Conservation (phyloP, 2,329 filamentous ascomycete genomes). For the Plenodomus biglobosus region DNA sequence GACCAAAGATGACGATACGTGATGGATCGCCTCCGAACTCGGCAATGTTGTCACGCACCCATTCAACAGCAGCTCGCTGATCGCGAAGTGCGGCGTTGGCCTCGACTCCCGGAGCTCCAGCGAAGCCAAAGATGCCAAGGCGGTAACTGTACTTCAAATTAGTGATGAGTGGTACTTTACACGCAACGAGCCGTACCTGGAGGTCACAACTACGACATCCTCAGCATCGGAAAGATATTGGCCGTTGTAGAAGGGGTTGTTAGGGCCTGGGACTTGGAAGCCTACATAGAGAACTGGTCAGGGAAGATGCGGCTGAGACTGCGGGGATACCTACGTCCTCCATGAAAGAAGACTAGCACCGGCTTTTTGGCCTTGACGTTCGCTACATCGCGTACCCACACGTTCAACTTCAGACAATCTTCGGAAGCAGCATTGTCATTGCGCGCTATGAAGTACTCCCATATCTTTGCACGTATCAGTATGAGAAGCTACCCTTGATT, state of each 20-base stretch:
- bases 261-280: slow-evolving; percentile 27
- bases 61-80: slow-evolving; percentile 38
- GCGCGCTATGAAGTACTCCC: slow-evolving; percentile 32
- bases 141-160: slow-evolving; percentile 30
- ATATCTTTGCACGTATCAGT: slow-evolving; percentile 4
- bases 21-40: slow-evolving; percentile 46
- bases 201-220: slow-evolving; percentile 36
- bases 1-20: slow-evolving; percentile 45
- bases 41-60: slow-evolving; percentile 46
- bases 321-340: slow-evolving; percentile 23
- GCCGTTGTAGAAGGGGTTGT: slow-evolving; percentile 32
- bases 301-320: background rate
- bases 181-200: slow-evolving; percentile 18
- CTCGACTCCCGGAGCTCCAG: slow-evolving; percentile 38
- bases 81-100: slow-evolving; percentile 43
- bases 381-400: slow-evolving; percentile 28
- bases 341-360: slow-evolving; percentile 34
- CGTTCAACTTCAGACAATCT: slow-evolving; percentile 35
- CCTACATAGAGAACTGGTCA: slow-evolving; percentile 14
- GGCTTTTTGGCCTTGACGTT: slow-evolving; percentile 25
- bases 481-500: background rate
- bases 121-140: slow-evolving; percentile 45
- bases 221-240: slow-evolving; percentile 30
- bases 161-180: background rate
- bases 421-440: slow-evolving; percentile 26